phyloP scores from a whole-genome alignment of 2,329 filamentous ascomycete genomes.

The Ophiosphaerella narmari region DNA sequence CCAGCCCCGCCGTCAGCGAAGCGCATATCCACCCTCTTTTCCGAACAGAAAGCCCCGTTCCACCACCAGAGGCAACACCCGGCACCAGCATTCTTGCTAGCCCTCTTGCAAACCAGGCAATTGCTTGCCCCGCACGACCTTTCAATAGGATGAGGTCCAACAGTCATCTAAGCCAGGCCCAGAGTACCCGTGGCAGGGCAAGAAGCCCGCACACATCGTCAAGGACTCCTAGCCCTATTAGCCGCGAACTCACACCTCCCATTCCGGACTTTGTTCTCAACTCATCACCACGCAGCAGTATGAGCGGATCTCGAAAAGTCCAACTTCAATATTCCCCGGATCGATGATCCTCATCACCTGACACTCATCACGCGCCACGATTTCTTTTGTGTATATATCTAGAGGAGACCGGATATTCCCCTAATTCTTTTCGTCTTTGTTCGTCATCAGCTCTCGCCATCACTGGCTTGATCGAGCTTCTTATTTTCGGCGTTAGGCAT shows the following conservation, averaged over 20 bases:
- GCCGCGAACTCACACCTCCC: slow-evolving; percentile 46
- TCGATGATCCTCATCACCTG: slow-evolving; percentile 11
- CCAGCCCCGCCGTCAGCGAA: slow-evolving; percentile 56
- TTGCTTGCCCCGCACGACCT: slow-evolving; percentile 48
- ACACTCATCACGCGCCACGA: slow-evolving; percentile 12
- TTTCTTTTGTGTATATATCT: slow-evolving; percentile 5
- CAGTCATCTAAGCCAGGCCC: slow-evolving; percentile 31
- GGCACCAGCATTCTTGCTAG: slow-evolving; percentile 74
- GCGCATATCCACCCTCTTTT: slow-evolving; percentile 79
- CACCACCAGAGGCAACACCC: slow-evolving; percentile 66
- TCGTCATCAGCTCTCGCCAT: slow-evolving; percentile 18
- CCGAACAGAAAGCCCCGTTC: slow-evolving; percentile 70
- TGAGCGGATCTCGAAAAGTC: slow-evolving; percentile 36
- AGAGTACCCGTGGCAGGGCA: slow-evolving; percentile 29
- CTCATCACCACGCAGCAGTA: slow-evolving; percentile 46
- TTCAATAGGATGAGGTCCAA: slow-evolving; percentile 46
- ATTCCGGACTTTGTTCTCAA: slow-evolving; percentile 52
- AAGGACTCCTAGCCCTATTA: slow-evolving; percentile 42
- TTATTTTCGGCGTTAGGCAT: slow-evolving; percentile 9
- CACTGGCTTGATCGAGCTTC: slow-evolving; percentile 21
- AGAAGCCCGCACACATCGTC: slow-evolving; percentile 24
- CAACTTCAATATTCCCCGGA: slow-evolving; percentile 30
- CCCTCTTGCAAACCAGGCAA: slow-evolving; percentile 68
- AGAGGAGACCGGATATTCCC: neutral
- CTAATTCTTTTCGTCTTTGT: slow-evolving; percentile 5